Base-by-base conservation (phyloP, 306 rosid species). In the Carpinus viminea region DNA sequence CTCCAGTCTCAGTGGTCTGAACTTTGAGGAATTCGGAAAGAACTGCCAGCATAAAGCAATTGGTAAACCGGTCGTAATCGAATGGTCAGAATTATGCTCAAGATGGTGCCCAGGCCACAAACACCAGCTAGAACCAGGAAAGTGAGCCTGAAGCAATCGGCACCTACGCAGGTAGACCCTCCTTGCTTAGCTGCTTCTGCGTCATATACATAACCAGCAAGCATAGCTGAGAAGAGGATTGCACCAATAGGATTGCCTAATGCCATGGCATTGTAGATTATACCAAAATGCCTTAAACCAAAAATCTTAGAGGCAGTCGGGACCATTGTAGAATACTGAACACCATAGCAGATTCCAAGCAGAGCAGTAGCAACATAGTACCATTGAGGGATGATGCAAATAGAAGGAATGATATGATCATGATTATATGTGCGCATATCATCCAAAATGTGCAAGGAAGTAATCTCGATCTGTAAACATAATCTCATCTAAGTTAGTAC, bases 141-240 rank as follows among this genome's bases (percentile, higher is more conserved):
- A 24, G 96, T 92, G 60, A 83, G 55, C 84, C 97, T 83, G 87
- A 89, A 92, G 85, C 98, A 94, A 75, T 75, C 34, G 28, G 91
- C 74, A 57, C 97, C 98, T 46, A 89, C 43, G 85, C 95, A 92
- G 41, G 92, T 85, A 74, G 91, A 83, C 1, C 60, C 78, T 79
- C 97, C 97, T 87, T 89, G 92, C 88, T 85, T 92, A 45, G 85
- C 82, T 66, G 98, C 98, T 88, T 94, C 96, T 15, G 78, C 54
- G 62, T 94, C 96, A 73, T 93, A 93, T 36, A 93, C 70, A 69
- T 68, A 79, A 54, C 90, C 91, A 64, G 92, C 89, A 46, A 93
- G 92, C 26, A 91, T 20, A 79, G 80, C 91, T n/a, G 96, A 88
- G 88, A 91, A 90, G 81, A 93, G 76, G 72, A 89, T 48, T 18